Evolutionary conservation across 495 filamentous ascomycete species (phyloP).

Genomic region (Achaetomiella virescens): DNA sequence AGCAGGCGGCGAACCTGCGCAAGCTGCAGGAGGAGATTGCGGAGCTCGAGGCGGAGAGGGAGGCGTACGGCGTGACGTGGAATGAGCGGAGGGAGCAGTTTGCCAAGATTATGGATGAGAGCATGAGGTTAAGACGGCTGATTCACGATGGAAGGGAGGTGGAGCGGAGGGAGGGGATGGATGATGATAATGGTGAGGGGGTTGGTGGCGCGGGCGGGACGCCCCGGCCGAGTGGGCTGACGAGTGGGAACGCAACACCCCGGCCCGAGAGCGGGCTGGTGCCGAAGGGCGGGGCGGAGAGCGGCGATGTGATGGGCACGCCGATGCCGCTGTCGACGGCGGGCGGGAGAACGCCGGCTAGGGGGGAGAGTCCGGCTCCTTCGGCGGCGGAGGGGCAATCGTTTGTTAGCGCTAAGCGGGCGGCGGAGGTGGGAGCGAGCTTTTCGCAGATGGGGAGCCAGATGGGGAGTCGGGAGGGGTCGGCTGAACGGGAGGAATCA

Average conservation of each 20-base stretch:
- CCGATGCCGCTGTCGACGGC: conserved; percentile 43
- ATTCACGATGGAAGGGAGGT: conserved; percentile 94
- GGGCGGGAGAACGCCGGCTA: conserved; percentile 60
- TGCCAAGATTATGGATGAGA: conserved; percentile 83
- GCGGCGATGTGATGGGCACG: conserved; percentile 37
- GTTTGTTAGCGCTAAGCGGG: conserved; percentile 33
- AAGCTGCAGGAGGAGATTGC: conserved; percentile 83
- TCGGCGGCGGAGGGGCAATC: conserved; percentile 16
- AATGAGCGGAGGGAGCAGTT: conserved; percentile 81
- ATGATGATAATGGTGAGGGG: conserved; percentile 63
- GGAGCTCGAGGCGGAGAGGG: conserved; percentile 77
- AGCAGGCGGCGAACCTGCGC: conserved; percentile 69
- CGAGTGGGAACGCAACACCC: conserved; percentile 35
- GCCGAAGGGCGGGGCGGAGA: conserved; percentile 32
- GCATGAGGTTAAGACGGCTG: conserved; percentile 72
- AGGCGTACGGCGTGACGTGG: conserved; percentile 79
- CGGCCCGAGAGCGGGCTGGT: conserved; percentile 35
- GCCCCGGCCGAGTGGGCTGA: conserved; percentile 33
- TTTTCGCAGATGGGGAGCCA: conserved; percentile 39
- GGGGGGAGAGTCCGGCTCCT: conserved; percentile 43
- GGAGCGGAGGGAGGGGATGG: conserved; percentile 69
- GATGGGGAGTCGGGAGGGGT: conserved; percentile 31
- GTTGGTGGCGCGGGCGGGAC: conserved; percentile 39
- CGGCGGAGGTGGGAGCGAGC: conserved; percentile 38
- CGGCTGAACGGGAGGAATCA: conserved; percentile 7